Conservation (phyloP, 106 monocot species). For the Acorus gramineus region DNA sequence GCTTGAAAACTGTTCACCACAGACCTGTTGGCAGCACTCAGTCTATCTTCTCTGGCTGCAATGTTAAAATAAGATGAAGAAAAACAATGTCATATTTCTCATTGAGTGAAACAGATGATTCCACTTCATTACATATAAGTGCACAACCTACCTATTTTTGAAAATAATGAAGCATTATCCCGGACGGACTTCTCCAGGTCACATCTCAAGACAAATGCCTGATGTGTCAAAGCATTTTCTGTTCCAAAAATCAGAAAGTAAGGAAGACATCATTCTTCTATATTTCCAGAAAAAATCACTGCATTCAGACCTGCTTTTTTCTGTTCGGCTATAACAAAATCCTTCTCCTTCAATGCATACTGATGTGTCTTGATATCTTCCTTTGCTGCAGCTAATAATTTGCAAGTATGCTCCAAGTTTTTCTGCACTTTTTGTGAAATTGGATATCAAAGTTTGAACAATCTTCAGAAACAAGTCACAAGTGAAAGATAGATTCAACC, state of each 20-base stretch:
- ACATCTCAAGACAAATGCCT: conserved; percentile 59
- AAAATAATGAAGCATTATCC: conserved; percentile 69
- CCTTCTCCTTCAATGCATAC: conserved; percentile 70
- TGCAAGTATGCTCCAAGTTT: conserved; percentile 65
- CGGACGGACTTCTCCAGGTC: conserved; percentile 83
- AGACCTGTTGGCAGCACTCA: conserved; percentile 54
- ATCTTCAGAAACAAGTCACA: neutral
- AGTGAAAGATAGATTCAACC: conserved; percentile 22
- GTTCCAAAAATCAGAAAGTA: conserved; percentile 8
- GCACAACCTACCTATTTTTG: conserved; percentile 58
- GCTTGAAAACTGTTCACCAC: conserved; percentile 60
- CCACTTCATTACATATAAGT: too few relatives aligned
- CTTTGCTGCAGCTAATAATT: conserved; percentile 38
- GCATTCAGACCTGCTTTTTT: conserved; percentile 56
- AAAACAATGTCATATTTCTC: neutral
- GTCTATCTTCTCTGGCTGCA: conserved; percentile 75
- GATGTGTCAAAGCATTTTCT: conserved; percentile 87
- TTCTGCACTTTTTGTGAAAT: conserved; percentile 25
- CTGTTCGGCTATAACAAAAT: conserved; percentile 79
- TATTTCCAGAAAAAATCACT: too few relatives aligned
- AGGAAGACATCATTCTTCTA: neutral
- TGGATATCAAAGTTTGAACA: neutral
- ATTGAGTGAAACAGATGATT: neutral
- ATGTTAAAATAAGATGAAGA: neutral
- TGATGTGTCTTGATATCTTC: conserved; percentile 73